Conservation (phyloP, 2,329 filamentous ascomycete genomes). For the Lachnellula occidentalis region DNA sequence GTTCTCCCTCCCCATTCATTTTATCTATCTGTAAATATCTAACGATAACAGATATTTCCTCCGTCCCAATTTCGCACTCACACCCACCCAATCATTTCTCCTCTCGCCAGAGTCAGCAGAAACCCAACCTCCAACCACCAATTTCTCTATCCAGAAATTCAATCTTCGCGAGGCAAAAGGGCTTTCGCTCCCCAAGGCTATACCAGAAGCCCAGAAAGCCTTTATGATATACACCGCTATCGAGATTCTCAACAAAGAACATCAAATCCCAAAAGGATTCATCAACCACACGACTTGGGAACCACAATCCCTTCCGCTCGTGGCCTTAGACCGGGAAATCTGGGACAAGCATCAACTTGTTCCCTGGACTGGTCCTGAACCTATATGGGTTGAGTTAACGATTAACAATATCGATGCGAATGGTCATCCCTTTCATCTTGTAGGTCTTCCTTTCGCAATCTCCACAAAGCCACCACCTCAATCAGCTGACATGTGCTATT, state of each 20-base stretch:
- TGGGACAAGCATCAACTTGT: conserved; percentile 39
- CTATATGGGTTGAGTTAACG: conserved; percentile 41
- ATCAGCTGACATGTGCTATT: neutral
- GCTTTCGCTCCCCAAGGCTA: neutral
- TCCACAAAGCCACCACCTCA: conserved; percentile 3
- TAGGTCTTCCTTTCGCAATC: neutral
- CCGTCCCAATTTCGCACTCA: neutral
- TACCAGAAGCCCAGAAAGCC: conserved; percentile 32
- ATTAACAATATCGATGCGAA: conserved; percentile 47
- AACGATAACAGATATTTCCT: neutral
- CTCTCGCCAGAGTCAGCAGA: neutral
- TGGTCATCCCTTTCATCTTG: conserved; percentile 44
- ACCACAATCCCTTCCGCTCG: conserved; percentile 33
- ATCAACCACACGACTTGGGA: conserved; percentile 6
- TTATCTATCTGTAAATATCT: too few relatives aligned
- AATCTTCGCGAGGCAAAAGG: conserved; percentile 18
- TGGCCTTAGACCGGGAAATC: conserved; percentile 26
- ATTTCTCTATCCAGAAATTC: conserved; percentile 6
- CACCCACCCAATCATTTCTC: neutral
- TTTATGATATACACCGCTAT: conserved; percentile 41
- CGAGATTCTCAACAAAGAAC: conserved; percentile 36
- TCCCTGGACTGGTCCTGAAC: conserved; percentile 27
- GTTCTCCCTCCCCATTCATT: too few relatives aligned
- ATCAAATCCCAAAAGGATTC: conserved; percentile 25
- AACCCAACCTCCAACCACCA: neutral